Percentiles rank a stretch among this genome's conserved stretches.
Evolutionary conservation across 495 filamentous ascomycete genomes (phyloP).

Genomic region (Cercophora newfieldiana): DNA sequence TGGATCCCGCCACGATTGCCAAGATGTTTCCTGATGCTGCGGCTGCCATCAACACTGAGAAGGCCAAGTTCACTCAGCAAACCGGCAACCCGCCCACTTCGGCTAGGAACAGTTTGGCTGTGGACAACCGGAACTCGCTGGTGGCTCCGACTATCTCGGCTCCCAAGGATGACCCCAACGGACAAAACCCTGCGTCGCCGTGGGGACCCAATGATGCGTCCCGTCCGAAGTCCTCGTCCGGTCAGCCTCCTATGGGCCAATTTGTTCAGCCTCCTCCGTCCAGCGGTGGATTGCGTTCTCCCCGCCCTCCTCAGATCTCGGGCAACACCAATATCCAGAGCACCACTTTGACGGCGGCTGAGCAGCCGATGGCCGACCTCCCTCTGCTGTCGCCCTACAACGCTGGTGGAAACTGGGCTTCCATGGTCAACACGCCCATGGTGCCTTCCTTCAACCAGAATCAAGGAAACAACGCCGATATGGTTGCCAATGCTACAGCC

Average conservation of each 20-base stretch:
- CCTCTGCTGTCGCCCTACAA: slow-evolving; percentile 89
- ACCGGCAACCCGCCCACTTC: slow-evolving; percentile 87
- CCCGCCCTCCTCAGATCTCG: slow-evolving; percentile 66
- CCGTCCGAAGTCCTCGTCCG: slow-evolving; percentile 88
- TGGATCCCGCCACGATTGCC: slow-evolving; percentile 93
- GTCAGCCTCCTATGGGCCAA: slow-evolving; percentile 92
- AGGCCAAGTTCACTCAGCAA: slow-evolving; percentile 93
- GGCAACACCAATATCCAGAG: slow-evolving; percentile 73
- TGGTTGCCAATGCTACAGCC: slow-evolving; percentile 97
- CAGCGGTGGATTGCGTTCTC: slow-evolving; percentile 79
- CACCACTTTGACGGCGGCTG: slow-evolving; percentile 73
- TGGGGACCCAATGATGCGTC: slow-evolving; percentile 66
- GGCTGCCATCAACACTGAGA: slow-evolving; percentile 94
- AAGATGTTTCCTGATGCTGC: slow-evolving; percentile 99
- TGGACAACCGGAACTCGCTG: slow-evolving; percentile 79
- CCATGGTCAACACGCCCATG: slow-evolving; percentile 98
- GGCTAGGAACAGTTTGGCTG: slow-evolving; percentile 86
- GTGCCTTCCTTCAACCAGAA: slow-evolving; percentile 73
- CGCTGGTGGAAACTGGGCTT: slow-evolving; percentile 92
- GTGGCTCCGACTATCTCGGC: slow-evolving; percentile 73
- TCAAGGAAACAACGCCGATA: slow-evolving; percentile 70
- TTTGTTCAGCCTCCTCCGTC: slow-evolving; percentile 84
- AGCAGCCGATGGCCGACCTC: slow-evolving; percentile 65
- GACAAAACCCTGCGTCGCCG: slow-evolving; percentile 69
- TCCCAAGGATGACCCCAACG: slow-evolving; percentile 55